phyloP scores from a whole-genome alignment of 2,329 filamentous ascomycete species.

The Ophiostoma populinum region DNA sequence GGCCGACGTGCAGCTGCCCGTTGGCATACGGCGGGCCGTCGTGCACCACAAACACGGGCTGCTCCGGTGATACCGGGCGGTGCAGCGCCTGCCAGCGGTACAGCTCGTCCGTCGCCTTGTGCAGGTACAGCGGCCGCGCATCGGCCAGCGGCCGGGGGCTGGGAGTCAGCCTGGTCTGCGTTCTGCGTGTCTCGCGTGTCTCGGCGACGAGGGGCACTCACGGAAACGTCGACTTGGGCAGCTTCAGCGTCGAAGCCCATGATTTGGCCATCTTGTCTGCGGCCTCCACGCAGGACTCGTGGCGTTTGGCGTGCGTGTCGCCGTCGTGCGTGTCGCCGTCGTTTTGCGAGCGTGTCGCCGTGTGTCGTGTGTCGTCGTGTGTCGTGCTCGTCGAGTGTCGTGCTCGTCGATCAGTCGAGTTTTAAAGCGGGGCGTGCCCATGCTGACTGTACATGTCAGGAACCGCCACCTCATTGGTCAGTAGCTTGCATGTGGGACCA shows the following conservation, averaged over 20 bases:
- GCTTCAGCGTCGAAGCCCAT: conserved; percentile 57
- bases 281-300: no score
- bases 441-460: background rate
- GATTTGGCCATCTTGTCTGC: conserved; percentile 30
- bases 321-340: no score
- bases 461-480: no score
- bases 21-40: conserved; percentile 97
- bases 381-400: no score
- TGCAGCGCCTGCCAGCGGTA: conserved; percentile 68
- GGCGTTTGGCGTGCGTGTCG: no score
- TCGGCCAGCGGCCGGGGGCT: conserved; percentile 35
- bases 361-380: no score
- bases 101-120: conserved; percentile 67
- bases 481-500: no score
- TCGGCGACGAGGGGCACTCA: conserved; percentile 19
- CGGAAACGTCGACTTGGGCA: conserved; percentile 62
- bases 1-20: conserved; percentile 75
- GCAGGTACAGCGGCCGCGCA: conserved; percentile 41
- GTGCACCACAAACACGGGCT: conserved; percentile 56
- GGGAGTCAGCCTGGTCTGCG: background rate
- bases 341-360: no score
- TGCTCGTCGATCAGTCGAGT: no score
- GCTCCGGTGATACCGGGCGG: conserved; percentile 28
- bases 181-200: background rate
- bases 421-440: conserved; percentile 3